These are phyloP conservation scores for Domatiomyces globalis DNA, from an alignment of 2,329 filamentous ascomycete genomes.

Conservation along the genomic window DNA sequence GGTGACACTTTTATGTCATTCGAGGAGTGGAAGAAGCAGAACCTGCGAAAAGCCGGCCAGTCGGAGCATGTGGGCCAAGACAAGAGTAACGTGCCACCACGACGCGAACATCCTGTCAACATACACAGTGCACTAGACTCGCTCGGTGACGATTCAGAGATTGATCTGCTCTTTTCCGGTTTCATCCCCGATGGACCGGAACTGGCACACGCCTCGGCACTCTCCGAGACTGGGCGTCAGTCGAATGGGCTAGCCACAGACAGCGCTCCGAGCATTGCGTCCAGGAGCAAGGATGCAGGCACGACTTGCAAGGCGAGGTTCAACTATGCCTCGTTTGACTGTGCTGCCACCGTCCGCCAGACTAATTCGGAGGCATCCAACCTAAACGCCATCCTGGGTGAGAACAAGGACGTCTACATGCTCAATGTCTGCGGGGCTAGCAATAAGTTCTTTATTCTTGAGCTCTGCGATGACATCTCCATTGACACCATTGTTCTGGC, in stretches of 20 bases:
- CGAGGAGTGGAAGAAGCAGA: slow-evolving; percentile 95
- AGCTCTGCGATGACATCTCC: slow-evolving; percentile 72
- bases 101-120: slow-evolving; percentile 37
- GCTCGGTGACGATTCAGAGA: slow-evolving; percentile 77
- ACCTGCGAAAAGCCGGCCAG: slow-evolving; percentile 72
- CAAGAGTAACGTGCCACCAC: slow-evolving; percentile 14
- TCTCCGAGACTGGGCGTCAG: slow-evolving; percentile 13
- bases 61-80: slow-evolving; percentile 47
- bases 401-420: slow-evolving; percentile 99
- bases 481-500: slow-evolving; percentile 94
- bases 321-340: slow-evolving; percentile 95
- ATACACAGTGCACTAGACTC: slow-evolving; percentile 59
- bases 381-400: slow-evolving; percentile 72
- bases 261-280: slow-evolving; percentile 39
- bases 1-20: slow-evolving; percentile 86
- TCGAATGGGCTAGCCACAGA: slow-evolving; percentile 14
- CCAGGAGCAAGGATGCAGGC: slow-evolving; percentile 79
- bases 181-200: slow-evolving; percentile 38
- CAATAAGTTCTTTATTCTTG: slow-evolving; percentile 89
- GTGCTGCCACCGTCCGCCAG: slow-evolving; percentile 83
- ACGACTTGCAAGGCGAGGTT: slow-evolving; percentile 97
- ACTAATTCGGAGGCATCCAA: slow-evolving; percentile 77
- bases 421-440: slow-evolving; percentile 72
- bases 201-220: slow-evolving; percentile 4
- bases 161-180: slow-evolving; percentile 56